Conservation (phyloP, 2,329 filamentous ascomycete species). For the Exophiala xenobiotica region DNA sequence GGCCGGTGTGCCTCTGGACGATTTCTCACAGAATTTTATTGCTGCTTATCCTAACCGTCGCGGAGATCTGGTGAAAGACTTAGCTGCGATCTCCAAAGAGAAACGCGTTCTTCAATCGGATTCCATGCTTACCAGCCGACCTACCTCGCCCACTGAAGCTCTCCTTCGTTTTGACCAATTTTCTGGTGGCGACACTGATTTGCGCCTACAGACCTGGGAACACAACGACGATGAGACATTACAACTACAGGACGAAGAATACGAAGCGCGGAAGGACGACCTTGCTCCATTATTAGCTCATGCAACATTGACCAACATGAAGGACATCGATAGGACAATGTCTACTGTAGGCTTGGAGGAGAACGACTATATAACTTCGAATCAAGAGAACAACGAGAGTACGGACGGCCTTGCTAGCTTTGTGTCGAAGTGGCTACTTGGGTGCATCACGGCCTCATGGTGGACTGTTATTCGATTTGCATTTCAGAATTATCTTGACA, state of each 20-base stretch:
- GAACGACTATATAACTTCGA: background rate
- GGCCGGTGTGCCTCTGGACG: background rate
- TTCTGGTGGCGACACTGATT: background rate
- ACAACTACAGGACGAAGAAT: background rate
- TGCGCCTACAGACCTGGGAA: background rate
- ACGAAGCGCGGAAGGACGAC: background rate
- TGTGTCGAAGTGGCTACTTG: background rate
- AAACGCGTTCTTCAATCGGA: background rate
- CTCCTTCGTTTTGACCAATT: background rate
- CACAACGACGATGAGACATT: background rate
- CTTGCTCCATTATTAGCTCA: background rate
- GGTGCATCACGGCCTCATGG: background rate
- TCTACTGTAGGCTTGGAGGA: background rate
- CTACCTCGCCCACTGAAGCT: background rate
- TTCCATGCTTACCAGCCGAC: background rate
- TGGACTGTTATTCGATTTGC: background rate
- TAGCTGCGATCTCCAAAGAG: background rate
- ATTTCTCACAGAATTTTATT: background rate
- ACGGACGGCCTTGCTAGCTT: too few relatives aligned
- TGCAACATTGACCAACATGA: background rate
- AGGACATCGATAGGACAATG: background rate
- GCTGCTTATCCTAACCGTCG: background rate
- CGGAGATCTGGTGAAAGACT: background rate
- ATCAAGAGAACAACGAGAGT: too few relatives aligned
- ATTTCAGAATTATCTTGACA: background rate